Conservation (phyloP, 2,329 filamentous ascomycete genomes). For the Microascus cirrosus region DNA sequence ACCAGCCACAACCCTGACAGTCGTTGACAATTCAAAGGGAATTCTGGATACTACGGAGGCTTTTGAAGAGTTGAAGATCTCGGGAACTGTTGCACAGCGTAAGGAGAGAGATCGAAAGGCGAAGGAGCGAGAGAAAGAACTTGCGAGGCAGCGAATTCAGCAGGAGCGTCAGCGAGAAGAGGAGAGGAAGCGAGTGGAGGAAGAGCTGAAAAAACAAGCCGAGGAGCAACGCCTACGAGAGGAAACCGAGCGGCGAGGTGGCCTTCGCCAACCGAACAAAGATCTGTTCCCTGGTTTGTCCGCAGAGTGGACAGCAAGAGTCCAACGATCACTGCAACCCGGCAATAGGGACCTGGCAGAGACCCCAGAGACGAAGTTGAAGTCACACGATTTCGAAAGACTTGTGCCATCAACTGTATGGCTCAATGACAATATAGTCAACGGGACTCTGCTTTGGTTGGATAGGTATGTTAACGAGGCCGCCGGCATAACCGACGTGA, state of each 20-base stretch:
- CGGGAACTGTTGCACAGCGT: not conserved
- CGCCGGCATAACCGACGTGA: conserved; percentile 37
- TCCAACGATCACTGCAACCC: not conserved
- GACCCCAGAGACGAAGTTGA: conserved; percentile 10
- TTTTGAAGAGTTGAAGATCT: conserved; percentile 1
- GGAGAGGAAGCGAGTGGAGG: not conserved
- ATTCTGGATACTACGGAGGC: not conserved
- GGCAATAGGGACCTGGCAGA: not conserved
- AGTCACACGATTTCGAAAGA: conserved; percentile 49
- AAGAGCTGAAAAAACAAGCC: not conserved
- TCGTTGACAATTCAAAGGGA: not conserved
- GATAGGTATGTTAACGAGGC: conserved; percentile 46
- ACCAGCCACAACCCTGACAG: not conserved
- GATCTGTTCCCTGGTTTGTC: conserved; percentile 2
- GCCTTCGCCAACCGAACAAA: conserved; percentile 2
- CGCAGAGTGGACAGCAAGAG: conserved; percentile 1
- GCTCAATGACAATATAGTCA: conserved; percentile 71
- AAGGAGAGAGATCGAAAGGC: not conserved
- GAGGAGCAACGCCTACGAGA: not conserved
- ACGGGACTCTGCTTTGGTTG: conserved; percentile 51
- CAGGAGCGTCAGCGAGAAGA: conserved; percentile 1
- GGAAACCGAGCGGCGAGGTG: not conserved
- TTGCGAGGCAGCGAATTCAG: not conserved
- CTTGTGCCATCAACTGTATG: conserved; percentile 47
- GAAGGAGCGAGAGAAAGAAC: conserved; percentile 1